Base-by-base conservation (phyloP, 495 filamentous ascomycete genomes). In the Penicillium chermesinum region DNA sequence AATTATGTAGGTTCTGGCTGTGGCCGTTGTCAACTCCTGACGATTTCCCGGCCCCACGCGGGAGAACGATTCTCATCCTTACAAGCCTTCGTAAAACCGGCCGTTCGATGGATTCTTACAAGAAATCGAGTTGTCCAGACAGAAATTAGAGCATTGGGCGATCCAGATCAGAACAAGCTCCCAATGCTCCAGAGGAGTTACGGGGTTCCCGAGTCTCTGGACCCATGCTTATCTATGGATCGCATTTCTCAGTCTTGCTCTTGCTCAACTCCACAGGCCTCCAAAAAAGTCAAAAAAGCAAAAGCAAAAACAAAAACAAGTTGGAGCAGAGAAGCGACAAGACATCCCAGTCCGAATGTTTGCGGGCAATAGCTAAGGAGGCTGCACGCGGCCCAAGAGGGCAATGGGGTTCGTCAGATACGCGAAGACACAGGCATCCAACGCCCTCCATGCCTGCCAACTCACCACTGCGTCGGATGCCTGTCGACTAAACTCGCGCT, bases 381-480 rank as follows among this genome's bases (percentile, higher is more conserved):
- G 27, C 51, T 61, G 58, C 62, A 65, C n/a, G 46, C 49, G 42
- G 50, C 62, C 60, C 45, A 59, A 53, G 22, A 44, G 1, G 54
- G 59, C 38, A 56, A 58, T 41, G 18, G 44, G 35, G 34, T 49
- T 45, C 38, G 34, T 53, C 57, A 49, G n/a, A 37, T 32, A 49
- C 53, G 32, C 20, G 34, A 45, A 44, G 15, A 1, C 46, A 57
- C 40, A 35, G 40, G 44, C 21, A 48, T 58, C 42, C 44, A 50
- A 46, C 51, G 38, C 59, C 52, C 45, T 58, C 54, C 57, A 55
- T 55, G 79, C 79, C 65, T 89, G 87, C 84, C 87, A 90, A 82
- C 87, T 88, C 87, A 90, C 88, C 85, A 84, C 70, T 87, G 84
- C 87, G 84, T 88, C 77, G 76, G 72, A 70, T 66, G 70, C 69